Conservation (phyloP, 2,329 filamentous ascomycete species). For the Botrytis porri region DNA sequence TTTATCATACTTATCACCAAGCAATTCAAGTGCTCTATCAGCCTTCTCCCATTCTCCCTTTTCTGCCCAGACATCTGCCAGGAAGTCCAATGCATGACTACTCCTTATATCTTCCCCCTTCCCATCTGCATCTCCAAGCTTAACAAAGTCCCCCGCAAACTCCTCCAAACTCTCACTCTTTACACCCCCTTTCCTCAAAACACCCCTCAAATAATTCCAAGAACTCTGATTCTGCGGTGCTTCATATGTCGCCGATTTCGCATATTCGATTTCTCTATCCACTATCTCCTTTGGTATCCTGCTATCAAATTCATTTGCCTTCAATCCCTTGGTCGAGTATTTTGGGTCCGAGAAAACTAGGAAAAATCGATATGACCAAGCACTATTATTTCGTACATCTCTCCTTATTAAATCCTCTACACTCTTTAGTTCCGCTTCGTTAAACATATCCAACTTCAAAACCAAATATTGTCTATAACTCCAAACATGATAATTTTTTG, state of each 20-base stretch:
- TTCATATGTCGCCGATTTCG: slow-evolving; percentile 67
- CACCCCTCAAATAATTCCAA: slow-evolving; percentile 87
- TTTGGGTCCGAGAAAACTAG: slow-evolving; percentile 71
- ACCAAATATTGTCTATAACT: slow-evolving; percentile 79
- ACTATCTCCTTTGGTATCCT: slow-evolving; percentile 61
- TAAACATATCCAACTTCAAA: slow-evolving; percentile 62
- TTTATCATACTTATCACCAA: slow-evolving; percentile 86
- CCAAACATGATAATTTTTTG: slow-evolving; percentile 99
- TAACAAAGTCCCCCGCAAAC: slow-evolving; percentile 53
- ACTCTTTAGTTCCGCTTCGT: slow-evolving; percentile 61
- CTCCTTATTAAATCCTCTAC: slow-evolving; percentile 69
- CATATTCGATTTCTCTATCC: slow-evolving; percentile 72
- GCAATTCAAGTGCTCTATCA: slow-evolving; percentile 64
- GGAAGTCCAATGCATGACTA: slow-evolving; percentile 66
- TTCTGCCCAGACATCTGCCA: slow-evolving; percentile 63
- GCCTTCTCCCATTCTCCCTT: slow-evolving; percentile 61
- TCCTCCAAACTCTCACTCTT: slow-evolving; percentile 45
- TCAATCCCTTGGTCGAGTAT: slow-evolving; percentile 46
- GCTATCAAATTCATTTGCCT: slow-evolving; percentile 52
- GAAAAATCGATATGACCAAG: slow-evolving; percentile 97
- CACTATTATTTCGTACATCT: slow-evolving; percentile 93
- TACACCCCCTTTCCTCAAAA: slow-evolving; percentile 64
- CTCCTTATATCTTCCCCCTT: slow-evolving; percentile 53
- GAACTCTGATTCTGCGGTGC: slow-evolving; percentile 92
- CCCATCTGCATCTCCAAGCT: slow-evolving; percentile 40